phyloP scores from a whole-genome alignment of 2,329 filamentous ascomycete genomes.

The Apiospora marii region DNA sequence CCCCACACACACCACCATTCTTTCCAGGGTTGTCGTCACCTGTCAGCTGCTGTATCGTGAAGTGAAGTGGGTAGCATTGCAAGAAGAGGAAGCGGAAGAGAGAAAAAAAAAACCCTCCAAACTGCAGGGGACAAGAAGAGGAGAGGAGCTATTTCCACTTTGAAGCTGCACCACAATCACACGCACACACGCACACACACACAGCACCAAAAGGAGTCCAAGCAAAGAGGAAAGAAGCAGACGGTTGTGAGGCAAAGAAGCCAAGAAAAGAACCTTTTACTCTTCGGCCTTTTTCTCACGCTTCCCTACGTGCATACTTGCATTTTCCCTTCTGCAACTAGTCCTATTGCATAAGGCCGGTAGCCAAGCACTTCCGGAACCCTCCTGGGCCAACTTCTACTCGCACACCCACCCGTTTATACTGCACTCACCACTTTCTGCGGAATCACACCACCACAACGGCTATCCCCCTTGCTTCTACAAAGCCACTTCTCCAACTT shows the following conservation, averaged over 20 bases:
- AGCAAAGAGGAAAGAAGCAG: background rate
- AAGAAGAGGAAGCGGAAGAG: no score
- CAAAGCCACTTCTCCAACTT: constrained; percentile 4
- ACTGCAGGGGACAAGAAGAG: constrained; percentile 18
- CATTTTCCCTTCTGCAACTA: background rate
- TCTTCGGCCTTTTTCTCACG: background rate
- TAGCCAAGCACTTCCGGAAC: background rate
- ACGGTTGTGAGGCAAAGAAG: constrained; percentile 4
- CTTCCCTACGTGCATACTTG: constrained; percentile 5
- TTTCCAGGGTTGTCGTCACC: background rate
- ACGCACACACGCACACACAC: background rate
- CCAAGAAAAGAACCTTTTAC: background rate
- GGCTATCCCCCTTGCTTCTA: background rate
- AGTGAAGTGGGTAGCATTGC: constrained; percentile 12
- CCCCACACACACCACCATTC: constrained; percentile 19
- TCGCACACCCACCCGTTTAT: constrained; percentile 7
- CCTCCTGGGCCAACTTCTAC: background rate
- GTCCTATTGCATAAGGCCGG: constrained; percentile 10
- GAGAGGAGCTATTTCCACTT: background rate
- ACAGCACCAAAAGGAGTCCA: background rate
- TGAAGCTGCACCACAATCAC: background rate
- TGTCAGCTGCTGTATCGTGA: constrained; percentile 9
- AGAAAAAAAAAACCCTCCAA: background rate
- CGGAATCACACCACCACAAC: constrained; percentile 10
- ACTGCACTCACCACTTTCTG: background rate